A percentile compares a stretch with the other conserved stretches of the same genome.
Evolutionary conservation across 1,284 basidiomycete species (phyloP).

Genomic region (Marasmius fiardii): DNA sequence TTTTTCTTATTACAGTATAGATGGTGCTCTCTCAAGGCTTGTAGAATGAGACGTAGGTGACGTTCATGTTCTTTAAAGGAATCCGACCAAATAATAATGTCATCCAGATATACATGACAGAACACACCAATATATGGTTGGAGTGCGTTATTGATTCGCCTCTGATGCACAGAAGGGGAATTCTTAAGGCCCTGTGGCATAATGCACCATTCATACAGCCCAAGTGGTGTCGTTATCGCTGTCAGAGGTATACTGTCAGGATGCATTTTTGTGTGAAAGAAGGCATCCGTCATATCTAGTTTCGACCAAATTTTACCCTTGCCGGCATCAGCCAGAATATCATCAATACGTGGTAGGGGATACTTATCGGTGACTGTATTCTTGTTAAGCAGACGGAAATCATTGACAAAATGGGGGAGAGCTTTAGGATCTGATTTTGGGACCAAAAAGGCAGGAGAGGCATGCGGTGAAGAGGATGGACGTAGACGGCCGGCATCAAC

Average conservation of each 20-base stretch:
- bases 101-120: constrained; percentile 20
- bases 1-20: constrained; percentile 28
- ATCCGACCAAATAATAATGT: constrained; percentile 36
- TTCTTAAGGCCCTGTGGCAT: constrained; percentile 32
- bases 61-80: constrained; percentile 28
- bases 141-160: constrained; percentile 25
- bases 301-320: constrained; percentile 28
- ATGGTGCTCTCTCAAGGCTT: constrained; percentile 18
- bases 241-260: constrained; percentile 28
- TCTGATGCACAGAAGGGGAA: constrained; percentile 28
- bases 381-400: constrained; percentile 28
- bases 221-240: constrained; percentile 27
- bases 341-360: constrained; percentile 29
- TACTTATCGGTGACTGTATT: constrained; percentile 27
- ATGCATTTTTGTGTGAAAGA: constrained; percentile 32
- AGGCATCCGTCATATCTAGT: constrained; percentile 35
- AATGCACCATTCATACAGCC: constrained; percentile 31
- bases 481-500: constrained; percentile 23
- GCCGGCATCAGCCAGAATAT: constrained; percentile 24
- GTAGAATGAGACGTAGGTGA: constrained; percentile 23
- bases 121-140: constrained; percentile 16
- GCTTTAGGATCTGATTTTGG: constrained; percentile 30
- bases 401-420: constrained; percentile 31
- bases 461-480: constrained; percentile 22
- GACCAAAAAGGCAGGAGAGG: constrained; percentile 29